These are phyloP conservation scores for Neoboletus brunneissimus DNA, from an alignment of 768 basidiomycete genomes.

Conservation along the genomic window DNA sequence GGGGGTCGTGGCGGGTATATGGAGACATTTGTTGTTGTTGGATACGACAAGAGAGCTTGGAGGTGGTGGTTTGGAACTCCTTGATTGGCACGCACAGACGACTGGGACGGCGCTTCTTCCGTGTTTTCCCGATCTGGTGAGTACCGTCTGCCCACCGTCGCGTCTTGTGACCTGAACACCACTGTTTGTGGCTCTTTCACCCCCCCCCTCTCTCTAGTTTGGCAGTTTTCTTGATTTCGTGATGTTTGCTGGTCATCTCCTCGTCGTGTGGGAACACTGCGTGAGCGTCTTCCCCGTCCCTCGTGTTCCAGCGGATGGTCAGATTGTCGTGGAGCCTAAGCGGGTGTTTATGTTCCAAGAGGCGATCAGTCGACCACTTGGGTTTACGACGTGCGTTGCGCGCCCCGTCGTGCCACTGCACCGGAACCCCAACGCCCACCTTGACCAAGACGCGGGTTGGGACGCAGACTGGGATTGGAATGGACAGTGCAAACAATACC, in stretches of 20 bases:
- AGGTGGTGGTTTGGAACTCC: constrained; percentile 25
- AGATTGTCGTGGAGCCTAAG: constrained; percentile 17
- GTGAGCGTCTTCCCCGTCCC: constrained; percentile 29
- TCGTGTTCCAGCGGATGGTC: constrained; percentile 20
- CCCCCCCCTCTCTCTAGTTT: constrained; percentile 15
- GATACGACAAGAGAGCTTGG: constrained; percentile 20
- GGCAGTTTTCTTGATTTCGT: constrained; percentile 26
- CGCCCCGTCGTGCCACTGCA: not conserved
- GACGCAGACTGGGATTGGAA: not conserved
- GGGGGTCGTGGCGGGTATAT: constrained; percentile 25
- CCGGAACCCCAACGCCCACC: not conserved
- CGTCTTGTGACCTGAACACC: not conserved
- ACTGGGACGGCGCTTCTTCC: constrained; percentile 27
- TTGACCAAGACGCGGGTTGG: not conserved
- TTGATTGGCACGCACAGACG: constrained; percentile 27
- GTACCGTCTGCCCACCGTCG: not conserved
- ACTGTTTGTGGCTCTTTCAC: not conserved
- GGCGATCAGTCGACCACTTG: constrained; percentile 20
- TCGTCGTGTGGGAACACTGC: constrained; percentile 29
- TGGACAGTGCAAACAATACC: not conserved
- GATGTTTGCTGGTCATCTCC: constrained; percentile 20
- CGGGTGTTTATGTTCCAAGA: constrained; percentile 30
- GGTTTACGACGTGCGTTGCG: constrained; percentile 27
- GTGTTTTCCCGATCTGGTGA: constrained; percentile 19
- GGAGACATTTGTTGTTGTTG: constrained; percentile 21